A percentile compares a stretch with the other conserved stretches of the same genome.
Evolutionary conservation across 2,329 filamentous ascomycete genomes (phyloP).

Genomic region (Ilyonectria destructans): DNA sequence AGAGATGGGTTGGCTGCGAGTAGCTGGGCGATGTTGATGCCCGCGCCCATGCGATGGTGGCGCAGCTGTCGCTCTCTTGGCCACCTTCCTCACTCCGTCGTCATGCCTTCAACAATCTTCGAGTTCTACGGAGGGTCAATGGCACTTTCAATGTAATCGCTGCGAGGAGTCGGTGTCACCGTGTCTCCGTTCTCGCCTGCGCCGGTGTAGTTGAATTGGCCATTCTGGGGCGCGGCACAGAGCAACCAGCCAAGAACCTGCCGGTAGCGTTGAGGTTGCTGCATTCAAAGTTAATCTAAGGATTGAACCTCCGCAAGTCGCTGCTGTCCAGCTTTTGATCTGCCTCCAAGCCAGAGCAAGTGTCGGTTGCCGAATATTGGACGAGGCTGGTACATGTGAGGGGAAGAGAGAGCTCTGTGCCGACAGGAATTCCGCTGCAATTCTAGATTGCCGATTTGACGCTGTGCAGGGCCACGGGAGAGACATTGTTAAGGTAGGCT

Average conservation of each 20-base stretch:
- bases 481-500: no score
- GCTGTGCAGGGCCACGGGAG: no score
- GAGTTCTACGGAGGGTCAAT: slow-evolving; percentile 12
- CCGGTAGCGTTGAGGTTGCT: slow-evolving; percentile 5
- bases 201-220: neutral
- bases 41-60: slow-evolving; percentile 18
- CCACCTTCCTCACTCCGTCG: slow-evolving; percentile 8
- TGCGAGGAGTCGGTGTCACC: neutral
- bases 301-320: slow-evolving; percentile 13
- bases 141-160: neutral
- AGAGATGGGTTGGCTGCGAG: slow-evolving; percentile 29
- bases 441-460: no score
- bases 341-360: neutral
- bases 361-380: neutral
- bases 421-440: neutral
- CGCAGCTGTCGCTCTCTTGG: slow-evolving; percentile 14
- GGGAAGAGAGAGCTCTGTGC: neutral
- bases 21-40: slow-evolving; percentile 28
- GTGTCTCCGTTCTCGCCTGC: neutral
- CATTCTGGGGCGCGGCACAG: slow-evolving; percentile 7
- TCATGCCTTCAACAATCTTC: slow-evolving; percentile 5
- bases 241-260: slow-evolving; percentile 4
- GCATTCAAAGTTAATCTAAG: slow-evolving; percentile 13
- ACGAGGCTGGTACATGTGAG: neutral
- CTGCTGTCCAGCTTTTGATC: neutral